phyloP scores from a whole-genome alignment of 2,329 filamentous ascomycete species.

The Aureobasidium mangrovei region DNA sequence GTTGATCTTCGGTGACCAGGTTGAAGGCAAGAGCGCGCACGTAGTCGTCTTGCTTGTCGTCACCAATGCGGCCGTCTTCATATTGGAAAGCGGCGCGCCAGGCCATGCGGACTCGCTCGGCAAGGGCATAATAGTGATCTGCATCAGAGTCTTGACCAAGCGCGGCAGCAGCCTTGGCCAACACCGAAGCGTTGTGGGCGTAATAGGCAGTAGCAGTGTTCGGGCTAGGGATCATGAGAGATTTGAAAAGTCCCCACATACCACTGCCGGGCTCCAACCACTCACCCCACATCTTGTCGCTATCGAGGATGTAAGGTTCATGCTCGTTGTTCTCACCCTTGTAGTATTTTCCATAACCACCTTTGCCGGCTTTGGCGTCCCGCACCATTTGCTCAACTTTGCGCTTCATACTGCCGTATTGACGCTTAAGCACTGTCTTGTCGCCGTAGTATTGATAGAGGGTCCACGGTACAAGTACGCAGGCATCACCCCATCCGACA shows the following conservation, averaged over 20 bases:
- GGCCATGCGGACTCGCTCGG: neutral
- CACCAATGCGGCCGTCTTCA: neutral
- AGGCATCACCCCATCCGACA: slow-evolving; percentile 10
- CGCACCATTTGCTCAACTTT: slow-evolving; percentile 6
- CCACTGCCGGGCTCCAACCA: slow-evolving; percentile 6
- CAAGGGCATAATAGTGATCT: neutral
- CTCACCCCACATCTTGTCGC: slow-evolving; percentile 9
- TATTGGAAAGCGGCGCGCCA: slow-evolving; percentile 3
- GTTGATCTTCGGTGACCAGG: neutral
- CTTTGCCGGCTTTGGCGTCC: neutral
- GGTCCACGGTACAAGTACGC: slow-evolving; percentile 8
- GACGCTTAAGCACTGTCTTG: neutral
- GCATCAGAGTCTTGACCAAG: neutral
- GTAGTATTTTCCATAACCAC: slow-evolving; percentile 9
- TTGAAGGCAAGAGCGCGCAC: slow-evolving; percentile 3
- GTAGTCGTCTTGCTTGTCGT: slow-evolving; percentile 12
- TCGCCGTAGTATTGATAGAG: slow-evolving; percentile 10
- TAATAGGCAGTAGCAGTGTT: slow-evolving; percentile 11
- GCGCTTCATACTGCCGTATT: slow-evolving; percentile 6
- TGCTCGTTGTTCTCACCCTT: slow-evolving; percentile 5
- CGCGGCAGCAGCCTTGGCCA: neutral
- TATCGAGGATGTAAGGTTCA: slow-evolving; percentile 7
- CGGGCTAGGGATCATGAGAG: slow-evolving; percentile 1
- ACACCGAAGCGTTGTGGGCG: neutral
- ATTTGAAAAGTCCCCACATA: slow-evolving; percentile 12